A percentile compares a stretch with the other conserved stretches of the same genome.
phyloP scores from a whole-genome alignment of 2,329 filamentous ascomycete species.

The Emydomyces testavorans region DNA sequence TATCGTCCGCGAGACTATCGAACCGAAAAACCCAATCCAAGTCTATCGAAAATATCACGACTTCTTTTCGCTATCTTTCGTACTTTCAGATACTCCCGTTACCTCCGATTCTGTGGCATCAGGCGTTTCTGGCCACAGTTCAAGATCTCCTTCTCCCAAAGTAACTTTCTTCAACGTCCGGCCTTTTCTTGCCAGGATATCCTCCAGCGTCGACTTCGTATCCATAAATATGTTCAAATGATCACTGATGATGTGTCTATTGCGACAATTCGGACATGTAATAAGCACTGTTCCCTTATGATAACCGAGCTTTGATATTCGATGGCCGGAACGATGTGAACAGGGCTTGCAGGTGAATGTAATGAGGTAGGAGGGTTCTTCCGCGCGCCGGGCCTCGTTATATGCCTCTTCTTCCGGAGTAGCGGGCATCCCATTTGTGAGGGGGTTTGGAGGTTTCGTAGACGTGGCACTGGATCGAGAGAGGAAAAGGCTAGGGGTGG shows the following conservation, averaged over 20 bases:
- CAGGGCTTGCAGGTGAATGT: constrained; percentile 91
- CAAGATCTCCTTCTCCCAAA: constrained; percentile 71
- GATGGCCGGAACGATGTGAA: constrained; percentile 65
- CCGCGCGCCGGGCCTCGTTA: constrained; percentile 29
- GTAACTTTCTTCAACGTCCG: constrained; percentile 72
- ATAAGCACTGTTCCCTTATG: constrained; percentile 83
- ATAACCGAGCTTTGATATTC: constrained; percentile 87
- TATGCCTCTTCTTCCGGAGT: constrained; percentile 27
- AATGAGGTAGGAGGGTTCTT: constrained; percentile 66
- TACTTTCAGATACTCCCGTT: neutral
- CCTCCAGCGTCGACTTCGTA: constrained; percentile 33
- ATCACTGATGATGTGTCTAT: constrained; percentile 83
- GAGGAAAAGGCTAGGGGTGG: constrained; percentile 12
- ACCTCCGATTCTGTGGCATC: neutral
- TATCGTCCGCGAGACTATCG: neutral
- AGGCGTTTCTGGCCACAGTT: constrained; percentile 66
- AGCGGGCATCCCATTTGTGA: constrained; percentile 28
- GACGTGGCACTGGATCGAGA: constrained; percentile 25
- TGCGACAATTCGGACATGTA: constrained; percentile 73
- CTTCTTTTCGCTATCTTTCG: neutral
- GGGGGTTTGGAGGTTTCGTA: constrained; percentile 20
- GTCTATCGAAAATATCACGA: neutral
- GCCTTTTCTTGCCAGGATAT: constrained; percentile 32
- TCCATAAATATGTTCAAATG: constrained; percentile 56
- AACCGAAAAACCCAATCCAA: neutral